Percentiles rank a stretch among this genome's conserved stretches.
Conservation (phyloP, 2,329 filamentous ascomycete species). For the Ceratocystiopsis brevicomis region DNA sequence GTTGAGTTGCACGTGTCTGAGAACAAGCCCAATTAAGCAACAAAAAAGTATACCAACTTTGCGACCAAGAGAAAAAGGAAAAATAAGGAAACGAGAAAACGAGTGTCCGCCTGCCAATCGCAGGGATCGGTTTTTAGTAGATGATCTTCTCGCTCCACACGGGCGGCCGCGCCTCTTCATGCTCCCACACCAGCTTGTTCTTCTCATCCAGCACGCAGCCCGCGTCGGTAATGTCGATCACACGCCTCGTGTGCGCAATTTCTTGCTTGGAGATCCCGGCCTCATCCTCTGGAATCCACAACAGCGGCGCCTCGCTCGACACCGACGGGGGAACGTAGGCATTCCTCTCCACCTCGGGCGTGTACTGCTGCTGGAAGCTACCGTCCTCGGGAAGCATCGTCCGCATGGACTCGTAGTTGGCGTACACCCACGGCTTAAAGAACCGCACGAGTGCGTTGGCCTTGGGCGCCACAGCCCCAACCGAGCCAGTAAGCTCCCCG, state of each 20-base stretch:
- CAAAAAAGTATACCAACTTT: neutral
- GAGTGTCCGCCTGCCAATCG: too few relatives aligned
- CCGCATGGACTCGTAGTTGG: constrained; percentile 52
- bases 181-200: constrained; percentile 25
- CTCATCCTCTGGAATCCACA: constrained; percentile 73
- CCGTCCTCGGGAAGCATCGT: constrained; percentile 43
- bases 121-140: constrained; percentile 11
- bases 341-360: constrained; percentile 39
- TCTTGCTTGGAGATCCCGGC: constrained; percentile 63
- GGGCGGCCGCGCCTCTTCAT: constrained; percentile 16
- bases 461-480: constrained; percentile 21
- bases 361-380: constrained; percentile 35
- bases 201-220: constrained; percentile 53
- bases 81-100: too few relatives aligned
- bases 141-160: constrained; percentile 19
- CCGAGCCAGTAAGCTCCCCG: constrained; percentile 8
- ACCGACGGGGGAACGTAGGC: constrained; percentile 62
- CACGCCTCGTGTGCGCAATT: constrained; percentile 47
- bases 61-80: neutral
- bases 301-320: constrained; percentile 38
- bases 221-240: constrained; percentile 67
- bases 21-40: neutral
- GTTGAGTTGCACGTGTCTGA: neutral
- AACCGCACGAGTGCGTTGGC: constrained; percentile 46
- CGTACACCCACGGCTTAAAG: constrained; percentile 59